Percentiles rank a stretch among this genome's conserved stretches.
These are phyloP conservation scores for Amylostereum chailletii DNA, from an alignment of 1,284 basidiomycete species.

Conservation along the genomic window DNA sequence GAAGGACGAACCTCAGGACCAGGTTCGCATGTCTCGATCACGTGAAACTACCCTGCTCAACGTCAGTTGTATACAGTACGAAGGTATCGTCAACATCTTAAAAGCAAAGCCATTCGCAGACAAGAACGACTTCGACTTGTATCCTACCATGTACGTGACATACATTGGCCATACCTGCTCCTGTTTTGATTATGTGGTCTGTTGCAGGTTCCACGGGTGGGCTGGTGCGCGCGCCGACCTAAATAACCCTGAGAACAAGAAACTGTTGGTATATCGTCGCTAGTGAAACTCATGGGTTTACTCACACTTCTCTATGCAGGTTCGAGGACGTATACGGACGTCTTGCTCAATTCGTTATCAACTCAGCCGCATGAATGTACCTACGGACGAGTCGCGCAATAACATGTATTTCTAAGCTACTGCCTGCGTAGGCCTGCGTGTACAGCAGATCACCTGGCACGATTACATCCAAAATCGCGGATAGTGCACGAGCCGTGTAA, in stretches of 20 bases:
- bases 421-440: no score
- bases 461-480: no score
- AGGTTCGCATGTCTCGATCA: constrained; percentile 26
- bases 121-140: constrained; percentile 48
- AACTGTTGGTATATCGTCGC: constrained; percentile 35
- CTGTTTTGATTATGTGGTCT: constrained; percentile 6
- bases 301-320: constrained; percentile 18
- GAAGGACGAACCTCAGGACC: constrained; percentile 49
- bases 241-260: constrained; percentile 52
- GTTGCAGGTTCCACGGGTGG: constrained; percentile 57
- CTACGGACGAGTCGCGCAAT: no score
- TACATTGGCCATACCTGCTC: background rate
- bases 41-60: background rate
- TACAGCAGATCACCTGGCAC: no score
- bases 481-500: no score
- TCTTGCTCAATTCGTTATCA: constrained; percentile 40
- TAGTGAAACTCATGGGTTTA: background rate
- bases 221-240: constrained; percentile 65
- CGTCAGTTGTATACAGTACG: constrained; percentile 26
- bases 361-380: no score
- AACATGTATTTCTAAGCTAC: no score
- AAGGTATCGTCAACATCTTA: constrained; percentile 42
- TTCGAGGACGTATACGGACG: constrained; percentile 56
- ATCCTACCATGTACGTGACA: constrained; percentile 37
- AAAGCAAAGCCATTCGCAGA: constrained; percentile 42